A percentile compares a stretch with the other conserved stretches of the same genome.
Evolutionary conservation across 108 stramenopile species (phyloP).

Genomic region (Cyclotella choctawhatcheeana): DNA sequence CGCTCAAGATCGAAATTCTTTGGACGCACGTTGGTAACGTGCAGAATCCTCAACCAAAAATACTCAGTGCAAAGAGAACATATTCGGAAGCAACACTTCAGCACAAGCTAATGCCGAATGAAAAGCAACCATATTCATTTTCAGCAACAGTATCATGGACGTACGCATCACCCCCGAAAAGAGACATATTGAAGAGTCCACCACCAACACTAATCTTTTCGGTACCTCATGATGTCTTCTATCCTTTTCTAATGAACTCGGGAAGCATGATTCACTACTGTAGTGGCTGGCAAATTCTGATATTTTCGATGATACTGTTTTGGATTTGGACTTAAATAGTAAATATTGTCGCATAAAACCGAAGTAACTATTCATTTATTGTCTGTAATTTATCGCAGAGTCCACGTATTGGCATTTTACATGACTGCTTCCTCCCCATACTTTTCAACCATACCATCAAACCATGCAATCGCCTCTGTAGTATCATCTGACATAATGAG

Average conservation of each 20-base stretch:
- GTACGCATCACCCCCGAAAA: slow-evolving; percentile 20
- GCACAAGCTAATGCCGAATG: slow-evolving; percentile 19
- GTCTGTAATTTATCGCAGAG: too few species aligned
- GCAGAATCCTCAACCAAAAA: slow-evolving; percentile 53
- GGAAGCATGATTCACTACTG: background rate
- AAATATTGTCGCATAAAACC: background rate
- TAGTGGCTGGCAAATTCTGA: background rate
- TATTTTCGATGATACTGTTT: background rate
- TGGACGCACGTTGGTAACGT: slow-evolving; percentile 55
- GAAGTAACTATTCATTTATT: background rate
- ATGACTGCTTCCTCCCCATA: slow-evolving; percentile 57
- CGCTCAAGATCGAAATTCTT: slow-evolving; percentile 35
- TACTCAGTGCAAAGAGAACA: slow-evolving; percentile 45
- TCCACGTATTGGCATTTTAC: slow-evolving; percentile 12
- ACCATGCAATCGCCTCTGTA: slow-evolving; percentile 61
- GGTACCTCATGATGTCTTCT: slow-evolving; percentile 54
- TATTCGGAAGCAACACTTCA: slow-evolving; percentile 26
- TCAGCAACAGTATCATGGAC: slow-evolving; percentile 43
- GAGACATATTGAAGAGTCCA: slow-evolving; percentile 29
- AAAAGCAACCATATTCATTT: slow-evolving; percentile 41
- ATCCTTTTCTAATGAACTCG: slow-evolving; percentile 40
- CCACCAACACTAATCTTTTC: slow-evolving; percentile 35
- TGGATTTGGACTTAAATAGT: background rate
- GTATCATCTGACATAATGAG: slow-evolving; percentile 65
- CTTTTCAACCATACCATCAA: slow-evolving; percentile 51